Conservation (phyloP, 2,329 filamentous ascomycete species). For the Chaetomium olivaceum region DNA sequence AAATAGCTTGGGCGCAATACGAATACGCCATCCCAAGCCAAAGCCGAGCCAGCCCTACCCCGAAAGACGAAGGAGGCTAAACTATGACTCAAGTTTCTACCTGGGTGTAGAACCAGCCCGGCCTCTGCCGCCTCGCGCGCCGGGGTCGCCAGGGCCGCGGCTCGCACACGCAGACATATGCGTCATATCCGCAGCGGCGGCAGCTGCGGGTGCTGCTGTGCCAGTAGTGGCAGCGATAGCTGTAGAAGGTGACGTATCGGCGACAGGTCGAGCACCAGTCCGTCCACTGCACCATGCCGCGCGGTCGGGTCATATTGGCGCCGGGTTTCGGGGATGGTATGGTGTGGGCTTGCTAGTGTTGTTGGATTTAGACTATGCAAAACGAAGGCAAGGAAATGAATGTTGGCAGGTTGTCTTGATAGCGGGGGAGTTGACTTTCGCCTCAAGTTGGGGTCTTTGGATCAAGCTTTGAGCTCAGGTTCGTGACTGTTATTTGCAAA, state of each 20-base stretch:
- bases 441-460: no score
- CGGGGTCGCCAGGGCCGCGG: neutral
- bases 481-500: neutral
- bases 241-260: constrained; percentile 19
- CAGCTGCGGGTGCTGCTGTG: constrained; percentile 7
- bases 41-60: neutral
- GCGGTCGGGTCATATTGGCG: neutral
- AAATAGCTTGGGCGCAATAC: neutral
- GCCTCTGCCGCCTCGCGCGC: neutral
- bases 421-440: no score
- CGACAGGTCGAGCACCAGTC: constrained; percentile 19
- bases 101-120: neutral
- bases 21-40: neutral
- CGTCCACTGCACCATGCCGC: constrained; percentile 1
- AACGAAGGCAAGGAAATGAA: no score
- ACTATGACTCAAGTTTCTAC: neutral
- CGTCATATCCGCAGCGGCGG: neutral
- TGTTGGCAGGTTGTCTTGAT: no score
- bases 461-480: no score
- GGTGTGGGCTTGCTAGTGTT: no score
- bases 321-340: neutral
- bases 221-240: constrained; percentile 13
- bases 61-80: neutral
- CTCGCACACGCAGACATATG: neutral
- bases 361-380: no score